Evolutionary conservation across 2,329 filamentous ascomycete species (phyloP).

Genomic region (Ophiognomonia clavigignenti-juglandacearum): DNA sequence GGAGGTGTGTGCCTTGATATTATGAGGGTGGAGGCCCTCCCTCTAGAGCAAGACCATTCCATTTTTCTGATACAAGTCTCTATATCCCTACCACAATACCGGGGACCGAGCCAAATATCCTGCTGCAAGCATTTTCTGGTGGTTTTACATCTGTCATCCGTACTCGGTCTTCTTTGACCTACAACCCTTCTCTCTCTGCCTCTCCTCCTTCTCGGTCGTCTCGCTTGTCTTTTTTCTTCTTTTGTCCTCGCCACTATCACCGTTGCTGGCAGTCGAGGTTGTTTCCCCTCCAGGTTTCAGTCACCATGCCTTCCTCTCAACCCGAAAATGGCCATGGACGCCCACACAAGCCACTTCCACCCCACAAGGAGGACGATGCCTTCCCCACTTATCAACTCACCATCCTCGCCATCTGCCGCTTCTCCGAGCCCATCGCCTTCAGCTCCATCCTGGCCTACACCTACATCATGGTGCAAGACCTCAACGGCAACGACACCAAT

Average conservation of each 20-base stretch:
- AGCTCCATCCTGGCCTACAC: slow-evolving; percentile 40
- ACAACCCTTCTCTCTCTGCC: too few relatives aligned
- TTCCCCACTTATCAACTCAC: slow-evolving; percentile 42
- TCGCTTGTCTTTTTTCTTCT: neutral
- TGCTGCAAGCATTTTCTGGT: neutral
- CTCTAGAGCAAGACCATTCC: neutral
- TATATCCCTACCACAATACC: neutral
- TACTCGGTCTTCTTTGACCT: too few relatives aligned
- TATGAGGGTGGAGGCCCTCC: neutral
- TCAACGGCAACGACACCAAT: slow-evolving; percentile 32
- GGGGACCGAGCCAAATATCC: neutral
- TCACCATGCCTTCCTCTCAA: neutral
- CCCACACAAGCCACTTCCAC: neutral
- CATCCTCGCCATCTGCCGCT: slow-evolving; percentile 40
- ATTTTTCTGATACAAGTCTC: neutral
- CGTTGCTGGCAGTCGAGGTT: neutral
- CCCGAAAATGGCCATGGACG: neutral
- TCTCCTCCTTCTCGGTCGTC: too few relatives aligned
- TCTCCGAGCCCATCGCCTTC: slow-evolving; percentile 41
- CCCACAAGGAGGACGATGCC: slow-evolving; percentile 3
- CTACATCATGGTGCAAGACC: slow-evolving; percentile 35
- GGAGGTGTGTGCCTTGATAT: neutral
- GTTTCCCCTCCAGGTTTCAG: too few relatives aligned
- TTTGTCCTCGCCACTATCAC: neutral
- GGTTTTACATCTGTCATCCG: neutral